phyloP scores from a whole-genome alignment of 2,329 filamentous ascomycete species.

The Aspergillus hortae region DNA sequence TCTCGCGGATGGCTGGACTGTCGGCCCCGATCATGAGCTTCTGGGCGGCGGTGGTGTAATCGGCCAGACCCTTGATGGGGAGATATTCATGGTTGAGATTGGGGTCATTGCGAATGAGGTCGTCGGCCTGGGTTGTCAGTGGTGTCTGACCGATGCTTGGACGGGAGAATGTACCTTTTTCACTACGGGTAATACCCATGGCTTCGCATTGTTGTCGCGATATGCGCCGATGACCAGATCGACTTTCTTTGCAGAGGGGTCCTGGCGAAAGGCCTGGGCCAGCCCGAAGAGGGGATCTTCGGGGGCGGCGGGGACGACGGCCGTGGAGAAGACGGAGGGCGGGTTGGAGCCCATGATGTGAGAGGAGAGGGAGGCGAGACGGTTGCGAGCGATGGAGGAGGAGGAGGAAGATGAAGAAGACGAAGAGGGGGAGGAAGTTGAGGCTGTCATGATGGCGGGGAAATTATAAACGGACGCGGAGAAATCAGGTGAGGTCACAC shows the following conservation, averaged over 20 bases:
- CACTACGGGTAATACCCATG: constrained; percentile 93
- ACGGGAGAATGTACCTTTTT: constrained; percentile 66
- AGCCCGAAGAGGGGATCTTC: constrained; percentile 94
- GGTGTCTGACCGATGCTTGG: not conserved
- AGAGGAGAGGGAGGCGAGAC: constrained; percentile 32
- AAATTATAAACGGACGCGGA: constrained; percentile 4
- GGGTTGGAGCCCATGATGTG: constrained; percentile 65
- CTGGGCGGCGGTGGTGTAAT: constrained; percentile 85
- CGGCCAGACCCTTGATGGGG: constrained; percentile 82
- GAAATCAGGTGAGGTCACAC: constrained; percentile 17
- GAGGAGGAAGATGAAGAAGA: constrained; percentile 11
- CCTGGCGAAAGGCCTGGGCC: constrained; percentile 81
- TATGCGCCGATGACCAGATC: constrained; percentile 96
- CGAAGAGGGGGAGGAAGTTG: constrained; percentile 14
- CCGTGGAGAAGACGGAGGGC: constrained; percentile 68
- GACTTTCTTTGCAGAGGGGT: constrained; percentile 74
- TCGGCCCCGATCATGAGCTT: constrained; percentile 79
- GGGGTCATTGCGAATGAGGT: constrained; percentile 82
- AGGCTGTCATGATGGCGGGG: constrained; percentile 8
- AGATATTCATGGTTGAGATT: constrained; percentile 97
- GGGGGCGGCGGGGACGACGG: constrained; percentile 80
- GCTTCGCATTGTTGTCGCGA: constrained; percentile 90
- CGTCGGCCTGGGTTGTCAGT: constrained; percentile 66
- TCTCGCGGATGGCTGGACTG: constrained; percentile 78
- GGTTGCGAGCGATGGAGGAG: constrained; percentile 21